Evolutionary conservation across 2,329 filamentous ascomycete species (phyloP), one percentile per base, ranked within the genome.

Genomic region (Colletotrichum eleusines): DNA sequence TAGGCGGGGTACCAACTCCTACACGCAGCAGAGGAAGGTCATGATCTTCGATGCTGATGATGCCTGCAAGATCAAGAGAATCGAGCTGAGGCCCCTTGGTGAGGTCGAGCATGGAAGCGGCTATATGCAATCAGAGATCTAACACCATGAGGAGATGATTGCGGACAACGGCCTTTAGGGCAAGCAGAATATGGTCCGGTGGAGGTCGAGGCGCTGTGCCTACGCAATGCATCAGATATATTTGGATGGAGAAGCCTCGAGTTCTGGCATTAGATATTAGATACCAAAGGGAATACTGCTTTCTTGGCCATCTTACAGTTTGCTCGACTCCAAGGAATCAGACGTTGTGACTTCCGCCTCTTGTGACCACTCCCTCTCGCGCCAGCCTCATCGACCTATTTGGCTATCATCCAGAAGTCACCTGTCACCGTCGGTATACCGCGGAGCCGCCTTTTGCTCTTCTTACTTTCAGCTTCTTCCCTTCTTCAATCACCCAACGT

Each of bases 1-100:
- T 46, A 1, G 5, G 3, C 0, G 5, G 42, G 20, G 5, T n/a
- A 3, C 6, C 4, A 1, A 2, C 20, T 2, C 6, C 42, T n/a
- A 11, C 42, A n/a, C 2, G 1, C 20, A 48, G 44, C 20, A 48
- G 14, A 20, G 20, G n/a, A 48, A 0, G n/a, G 44, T 23, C 20
- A 23, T 48, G n/a, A 48, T 48, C 20, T 23, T 48, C 4, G 44
- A 48, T 3, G n/a, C 12, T 2, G 44, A 48, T 9, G 44, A 48
- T 6, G 9, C 6, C 3, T 8, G 40, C 40, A 44, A 20, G 40
- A 4, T 44, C 18, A 20, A 20, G 18, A 44, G 40, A 44, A 9
- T 44, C 9, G 40, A 44, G 18, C 20, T 44, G 18, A 44, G 40
- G 5, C 40, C 18, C 18, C 6, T 44, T 20, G 7, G 18, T 1